Evolutionary conservation across 2,329 filamentous ascomycete species (phyloP).

Genomic region (Conoideocrella luteorostrata): DNA sequence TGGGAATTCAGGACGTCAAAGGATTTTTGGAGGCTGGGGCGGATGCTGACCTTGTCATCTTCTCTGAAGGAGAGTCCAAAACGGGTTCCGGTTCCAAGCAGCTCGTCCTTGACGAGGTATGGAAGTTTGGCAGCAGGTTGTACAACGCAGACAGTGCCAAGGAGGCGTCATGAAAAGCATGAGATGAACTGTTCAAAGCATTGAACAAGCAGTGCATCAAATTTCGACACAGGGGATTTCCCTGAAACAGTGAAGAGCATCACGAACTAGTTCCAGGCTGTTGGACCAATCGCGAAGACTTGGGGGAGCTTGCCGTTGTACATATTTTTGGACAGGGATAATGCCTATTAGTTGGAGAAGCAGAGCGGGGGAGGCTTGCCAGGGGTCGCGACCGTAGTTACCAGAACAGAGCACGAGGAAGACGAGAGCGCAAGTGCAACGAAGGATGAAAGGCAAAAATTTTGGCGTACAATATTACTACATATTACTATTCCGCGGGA

Average conservation of each 20-base stretch:
- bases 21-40: constrained; percentile 57
- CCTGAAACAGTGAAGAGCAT: too few relatives aligned
- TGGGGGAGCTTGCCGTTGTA: neutral
- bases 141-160: constrained; percentile 15
- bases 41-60: constrained; percentile 63
- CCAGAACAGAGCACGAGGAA: too few relatives aligned
- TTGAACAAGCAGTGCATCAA: neutral
- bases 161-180: neutral
- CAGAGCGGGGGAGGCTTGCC: neutral
- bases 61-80: constrained; percentile 42
- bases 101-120: constrained; percentile 66
- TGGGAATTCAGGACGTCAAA: constrained; percentile 61
- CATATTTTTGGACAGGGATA: neutral
- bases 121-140: constrained; percentile 66
- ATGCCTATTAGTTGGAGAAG: neutral
- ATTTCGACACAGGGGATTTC: neutral
- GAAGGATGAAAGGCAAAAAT: too few relatives aligned
- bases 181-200: neutral
- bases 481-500: too few relatives aligned
- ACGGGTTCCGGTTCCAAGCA: constrained; percentile 37
- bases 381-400: too few relatives aligned
- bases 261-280: neutral
- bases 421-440: too few relatives aligned
- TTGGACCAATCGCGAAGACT: constrained; percentile 1
- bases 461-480: too few relatives aligned